A percentile compares a stretch with the other conserved stretches of the same genome.
phyloP scores from a whole-genome alignment of 2,329 filamentous ascomycete species.

The Phaeophleospora eucalypticola region DNA sequence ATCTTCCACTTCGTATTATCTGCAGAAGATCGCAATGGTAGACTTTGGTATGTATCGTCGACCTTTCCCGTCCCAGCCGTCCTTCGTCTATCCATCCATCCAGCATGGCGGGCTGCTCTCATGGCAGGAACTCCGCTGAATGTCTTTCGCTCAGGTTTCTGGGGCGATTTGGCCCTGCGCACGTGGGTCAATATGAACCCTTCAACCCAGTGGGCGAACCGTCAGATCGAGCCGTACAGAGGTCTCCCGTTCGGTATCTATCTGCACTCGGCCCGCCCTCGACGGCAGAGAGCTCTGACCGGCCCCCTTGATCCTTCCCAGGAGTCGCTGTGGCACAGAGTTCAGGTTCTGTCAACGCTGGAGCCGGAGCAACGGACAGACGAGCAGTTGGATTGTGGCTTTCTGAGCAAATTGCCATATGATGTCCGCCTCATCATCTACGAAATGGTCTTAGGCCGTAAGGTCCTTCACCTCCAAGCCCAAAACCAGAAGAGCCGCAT shows the following conservation, averaged over 20 bases:
- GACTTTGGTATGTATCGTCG: conserved; percentile 15
- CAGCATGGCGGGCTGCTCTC: background rate
- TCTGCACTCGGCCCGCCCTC: conserved; percentile 25
- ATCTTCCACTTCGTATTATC: background rate
- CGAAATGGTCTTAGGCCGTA: conserved; percentile 30
- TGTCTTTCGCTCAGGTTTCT: conserved; percentile 21
- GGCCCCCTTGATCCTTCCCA: conserved; percentile 23
- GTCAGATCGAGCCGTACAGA: conserved; percentile 28
- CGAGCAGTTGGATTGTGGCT: conserved; percentile 23
- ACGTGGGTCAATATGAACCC: conserved; percentile 29
- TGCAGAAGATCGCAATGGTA: conserved; percentile 11
- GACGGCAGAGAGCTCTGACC: conserved; percentile 27
- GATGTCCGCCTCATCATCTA: conserved; percentile 33
- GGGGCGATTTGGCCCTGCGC: conserved; percentile 29
- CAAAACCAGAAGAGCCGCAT: conserved; percentile 25
- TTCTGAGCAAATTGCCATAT: conserved; percentile 28
- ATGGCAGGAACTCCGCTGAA: background rate
- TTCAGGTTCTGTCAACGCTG: conserved; percentile 22
- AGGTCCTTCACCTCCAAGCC: conserved; percentile 27
- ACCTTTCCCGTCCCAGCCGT: too few species aligned
- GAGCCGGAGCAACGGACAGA: conserved; percentile 22
- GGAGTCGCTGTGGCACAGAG: conserved; percentile 23
- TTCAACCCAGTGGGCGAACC: conserved; percentile 31
- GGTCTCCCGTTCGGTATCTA: conserved; percentile 32
- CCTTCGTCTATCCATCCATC: background rate